These are phyloP conservation scores for Petrea volubilis DNA, from an alignment of 257 asterid species.

Conservation along the genomic window DNA sequence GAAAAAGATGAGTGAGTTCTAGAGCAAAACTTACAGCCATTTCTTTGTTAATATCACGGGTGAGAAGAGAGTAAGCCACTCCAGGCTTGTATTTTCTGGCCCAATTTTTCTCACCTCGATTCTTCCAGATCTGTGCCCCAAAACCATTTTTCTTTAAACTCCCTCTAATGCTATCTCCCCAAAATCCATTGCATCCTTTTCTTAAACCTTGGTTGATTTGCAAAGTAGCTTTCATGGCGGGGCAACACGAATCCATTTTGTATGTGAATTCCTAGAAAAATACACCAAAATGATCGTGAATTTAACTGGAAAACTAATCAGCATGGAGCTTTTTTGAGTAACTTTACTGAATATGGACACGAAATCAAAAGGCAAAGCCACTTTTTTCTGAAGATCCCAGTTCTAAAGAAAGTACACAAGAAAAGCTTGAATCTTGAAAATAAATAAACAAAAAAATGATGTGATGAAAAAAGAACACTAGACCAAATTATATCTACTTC, in stretches of 20 bases:
- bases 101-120: conserved; percentile 27
- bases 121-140: conserved; percentile 33
- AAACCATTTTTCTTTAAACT: conserved; percentile 32
- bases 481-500: no score
- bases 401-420: conserved; percentile 2
- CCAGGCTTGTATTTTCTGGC: conserved; percentile 46
- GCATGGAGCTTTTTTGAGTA: not conserved
- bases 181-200: conserved; percentile 33
- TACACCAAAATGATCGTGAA: not conserved
- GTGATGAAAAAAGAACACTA: not conserved
- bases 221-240: conserved; percentile 47
- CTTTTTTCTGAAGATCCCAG: conserved; percentile 31
- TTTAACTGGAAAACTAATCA: not conserved
- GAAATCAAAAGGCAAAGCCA: not conserved
- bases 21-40: conserved; percentile 41
- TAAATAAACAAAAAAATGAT: not conserved
- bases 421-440: conserved; percentile 25
- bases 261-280: conserved; percentile 7
- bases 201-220: conserved; percentile 28
- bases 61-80: conserved; percentile 60
- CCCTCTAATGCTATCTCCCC: conserved; percentile 48
- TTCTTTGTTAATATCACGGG: conserved; percentile 70
- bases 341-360: not conserved
- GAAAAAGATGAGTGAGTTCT: not conserved
- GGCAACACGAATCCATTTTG: conserved; percentile 62